Conservation (phyloP, 2,329 filamentous ascomycete species). For the Colletotrichum ledebouriae region DNA sequence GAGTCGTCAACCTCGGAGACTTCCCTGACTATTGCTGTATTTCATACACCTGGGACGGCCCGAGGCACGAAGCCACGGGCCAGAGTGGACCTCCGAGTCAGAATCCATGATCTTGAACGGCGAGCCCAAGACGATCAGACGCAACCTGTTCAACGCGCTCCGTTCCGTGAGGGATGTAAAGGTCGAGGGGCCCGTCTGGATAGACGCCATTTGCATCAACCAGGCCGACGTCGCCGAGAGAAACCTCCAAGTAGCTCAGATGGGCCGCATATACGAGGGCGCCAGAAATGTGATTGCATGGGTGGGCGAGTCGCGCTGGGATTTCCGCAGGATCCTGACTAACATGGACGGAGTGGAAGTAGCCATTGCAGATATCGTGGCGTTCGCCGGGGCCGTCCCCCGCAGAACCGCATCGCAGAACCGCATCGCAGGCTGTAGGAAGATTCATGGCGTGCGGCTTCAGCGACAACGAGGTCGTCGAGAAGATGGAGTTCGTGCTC, state of each 20-base stretch:
- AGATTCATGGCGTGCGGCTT: neutral
- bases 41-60: neutral
- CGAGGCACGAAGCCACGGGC: neutral
- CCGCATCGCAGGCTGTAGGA: neutral
- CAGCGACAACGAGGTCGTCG: neutral
- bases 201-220: neutral
- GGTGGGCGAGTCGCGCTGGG: neutral
- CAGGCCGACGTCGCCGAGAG: neutral
- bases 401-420: no score
- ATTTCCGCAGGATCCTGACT: neutral
- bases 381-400: no score
- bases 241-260: neutral
- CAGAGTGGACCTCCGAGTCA: neutral
- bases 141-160: neutral
- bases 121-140: neutral
- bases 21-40: neutral
- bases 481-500: neutral
- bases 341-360: neutral
- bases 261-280: neutral
- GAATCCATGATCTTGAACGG: neutral
- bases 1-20: neutral
- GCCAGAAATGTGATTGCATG: neutral
- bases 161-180: neutral
- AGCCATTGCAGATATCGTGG: neutral
- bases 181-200: neutral